These are phyloP conservation scores for Pichia thaimueangensis DNA, from an alignment of 805 yeast genomes.

Conservation along the genomic window DNA sequence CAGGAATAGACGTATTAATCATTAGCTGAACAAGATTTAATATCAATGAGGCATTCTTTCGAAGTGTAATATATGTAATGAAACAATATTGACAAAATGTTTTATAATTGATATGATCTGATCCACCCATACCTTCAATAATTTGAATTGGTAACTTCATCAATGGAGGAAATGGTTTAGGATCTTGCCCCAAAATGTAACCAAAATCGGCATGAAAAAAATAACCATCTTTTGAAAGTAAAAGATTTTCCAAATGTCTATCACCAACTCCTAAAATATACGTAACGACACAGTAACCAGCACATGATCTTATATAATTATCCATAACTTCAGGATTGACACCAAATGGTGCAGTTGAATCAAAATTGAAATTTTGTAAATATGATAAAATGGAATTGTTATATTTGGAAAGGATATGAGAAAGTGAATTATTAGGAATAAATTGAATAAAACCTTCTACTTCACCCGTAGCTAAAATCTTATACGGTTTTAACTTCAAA, in stretches of 20 bases:
- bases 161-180: slow-evolving; percentile 97
- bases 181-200: slow-evolving; percentile 92
- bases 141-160: slow-evolving; percentile 97
- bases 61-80: slow-evolving; percentile 82
- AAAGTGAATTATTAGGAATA: slow-evolving; percentile 87
- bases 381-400: slow-evolving; percentile 71
- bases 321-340: slow-evolving; percentile 75
- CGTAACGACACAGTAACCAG: slow-evolving; percentile 96
- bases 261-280: slow-evolving; percentile 95
- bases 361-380: slow-evolving; percentile 60
- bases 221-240: slow-evolving; percentile 70
- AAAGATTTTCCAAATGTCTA: slow-evolving; percentile 85
- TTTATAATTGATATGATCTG: slow-evolving; percentile 74
- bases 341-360: slow-evolving; percentile 36
- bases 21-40: slow-evolving; percentile 86
- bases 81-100: slow-evolving; percentile 90
- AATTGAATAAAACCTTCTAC: slow-evolving; percentile 91
- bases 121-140: slow-evolving; percentile 97
- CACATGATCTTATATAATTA: slow-evolving; percentile 88
- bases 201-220: slow-evolving; percentile 99
- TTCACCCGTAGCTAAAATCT: slow-evolving; percentile 84
- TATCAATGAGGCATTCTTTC: slow-evolving; percentile 86
- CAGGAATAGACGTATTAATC: slow-evolving; percentile 92
- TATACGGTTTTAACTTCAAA: slow-evolving; percentile 79
- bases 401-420: slow-evolving; percentile 63